phyloP scores from a whole-genome alignment of 805 yeast genomes.

The Ogataea chonburiensis region DNA sequence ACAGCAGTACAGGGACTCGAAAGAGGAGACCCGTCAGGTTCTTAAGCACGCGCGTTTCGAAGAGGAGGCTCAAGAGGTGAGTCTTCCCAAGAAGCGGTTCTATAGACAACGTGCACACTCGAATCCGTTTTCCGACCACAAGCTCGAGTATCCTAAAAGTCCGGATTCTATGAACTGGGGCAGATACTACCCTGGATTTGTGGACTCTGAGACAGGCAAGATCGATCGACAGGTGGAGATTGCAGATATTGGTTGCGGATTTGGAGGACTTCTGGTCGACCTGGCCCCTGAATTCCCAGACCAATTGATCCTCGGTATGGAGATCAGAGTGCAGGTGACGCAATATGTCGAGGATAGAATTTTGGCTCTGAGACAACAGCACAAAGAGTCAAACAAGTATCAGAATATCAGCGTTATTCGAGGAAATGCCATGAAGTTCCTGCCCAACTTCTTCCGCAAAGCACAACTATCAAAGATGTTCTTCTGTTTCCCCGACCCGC shows the following conservation, averaged over 20 bases:
- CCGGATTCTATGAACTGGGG: constrained; percentile 91
- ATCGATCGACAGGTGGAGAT: constrained; percentile 66
- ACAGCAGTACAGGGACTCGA: constrained; percentile 47
- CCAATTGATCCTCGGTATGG: constrained; percentile 86
- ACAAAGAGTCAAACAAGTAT: constrained; percentile 40
- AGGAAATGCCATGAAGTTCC: constrained; percentile 96
- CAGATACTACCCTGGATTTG: constrained; percentile 63
- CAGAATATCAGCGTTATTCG: constrained; percentile 88
- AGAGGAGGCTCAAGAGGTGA: constrained; percentile 23
- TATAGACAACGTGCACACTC: constrained; percentile 98
- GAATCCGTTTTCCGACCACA: constrained; percentile 95
- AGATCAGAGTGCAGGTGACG: constrained; percentile 95
- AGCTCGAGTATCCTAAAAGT: constrained; percentile 77
- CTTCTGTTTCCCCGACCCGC: constrained; percentile 99
- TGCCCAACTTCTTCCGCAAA: constrained; percentile 88
- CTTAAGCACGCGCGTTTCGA: constrained; percentile 48
- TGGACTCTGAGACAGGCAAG: constrained; percentile 38
- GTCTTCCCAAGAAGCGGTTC: constrained; percentile 76
- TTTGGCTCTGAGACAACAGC: constrained; percentile 73
- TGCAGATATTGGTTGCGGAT: constrained; percentile 98
- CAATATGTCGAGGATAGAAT: constrained; percentile 95
- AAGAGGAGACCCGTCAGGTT: constrained; percentile 43
- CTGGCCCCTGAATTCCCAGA: constrained; percentile 77
- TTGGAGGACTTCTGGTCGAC: constrained; percentile 85
- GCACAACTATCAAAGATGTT: constrained; percentile 87